Percentiles rank a stretch among this genome's conserved stretches.
Conservation (phyloP, 257 asterid genomes). For the Gardenia jasminoides region DNA sequence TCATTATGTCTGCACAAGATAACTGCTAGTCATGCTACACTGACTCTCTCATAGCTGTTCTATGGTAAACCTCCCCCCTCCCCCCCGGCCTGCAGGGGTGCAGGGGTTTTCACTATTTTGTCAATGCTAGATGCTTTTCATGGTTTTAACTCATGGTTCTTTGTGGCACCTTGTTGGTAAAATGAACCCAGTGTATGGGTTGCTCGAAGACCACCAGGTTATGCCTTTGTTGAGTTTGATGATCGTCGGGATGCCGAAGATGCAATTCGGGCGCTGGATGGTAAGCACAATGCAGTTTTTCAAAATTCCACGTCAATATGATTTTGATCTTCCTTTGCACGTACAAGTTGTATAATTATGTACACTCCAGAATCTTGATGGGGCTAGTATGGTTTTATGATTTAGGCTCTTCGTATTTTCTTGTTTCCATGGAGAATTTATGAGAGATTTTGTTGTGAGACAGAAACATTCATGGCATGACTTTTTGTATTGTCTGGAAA, state of each 20-base stretch:
- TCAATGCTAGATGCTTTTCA: background rate
- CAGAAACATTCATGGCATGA: background rate
- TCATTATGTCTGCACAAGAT: background rate
- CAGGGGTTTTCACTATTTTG: background rate
- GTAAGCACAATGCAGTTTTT: slow-evolving; percentile 18
- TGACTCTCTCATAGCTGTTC: background rate
- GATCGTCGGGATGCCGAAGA: slow-evolving; percentile 56
- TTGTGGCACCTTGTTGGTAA: background rate
- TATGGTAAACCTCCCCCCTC: background rate
- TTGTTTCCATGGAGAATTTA: background rate
- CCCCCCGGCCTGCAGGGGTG: too few relatives aligned
- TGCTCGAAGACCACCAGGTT: slow-evolving; percentile 69
- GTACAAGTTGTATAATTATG: too few relatives aligned
- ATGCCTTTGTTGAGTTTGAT: slow-evolving; percentile 61
- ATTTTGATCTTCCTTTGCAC: background rate
- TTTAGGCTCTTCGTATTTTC: background rate
- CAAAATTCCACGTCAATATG: background rate
- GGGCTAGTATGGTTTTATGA: background rate
- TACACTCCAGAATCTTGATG: background rate
- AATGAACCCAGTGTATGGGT: slow-evolving; percentile 57
- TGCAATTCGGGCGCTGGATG: slow-evolving; percentile 56
- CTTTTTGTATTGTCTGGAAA: background rate
- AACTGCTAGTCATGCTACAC: background rate
- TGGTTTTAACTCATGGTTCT: background rate
- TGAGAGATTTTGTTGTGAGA: background rate